Evolutionary conservation across 371 early-diverging fungal genomes (phyloP).

Genomic region (Chytridium lagenaria): DNA sequence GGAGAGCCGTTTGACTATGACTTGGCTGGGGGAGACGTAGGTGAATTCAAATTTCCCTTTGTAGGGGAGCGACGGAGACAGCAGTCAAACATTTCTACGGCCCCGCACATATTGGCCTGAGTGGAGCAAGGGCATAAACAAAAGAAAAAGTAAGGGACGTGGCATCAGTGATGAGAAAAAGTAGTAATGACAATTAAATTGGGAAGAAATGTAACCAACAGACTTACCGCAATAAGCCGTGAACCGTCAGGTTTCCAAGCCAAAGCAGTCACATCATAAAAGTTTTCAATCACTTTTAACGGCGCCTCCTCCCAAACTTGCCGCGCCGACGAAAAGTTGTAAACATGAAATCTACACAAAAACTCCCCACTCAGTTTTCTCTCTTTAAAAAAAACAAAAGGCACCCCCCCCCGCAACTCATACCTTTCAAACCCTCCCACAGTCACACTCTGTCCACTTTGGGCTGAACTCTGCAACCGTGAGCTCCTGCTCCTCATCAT

Average conservation of each 20-base stretch:
- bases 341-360: conserved; percentile 50
- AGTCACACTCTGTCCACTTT: conserved; percentile 56
- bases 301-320: conserved; percentile 60
- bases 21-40: conserved; percentile 62
- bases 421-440: conserved; percentile 58
- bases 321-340: conserved; percentile 49
- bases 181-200: too few relatives aligned
- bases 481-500: conserved; percentile 58
- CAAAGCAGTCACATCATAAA: conserved; percentile 55
- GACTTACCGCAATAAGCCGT: conserved; percentile 51
- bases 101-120: conserved; percentile 59
- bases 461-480: conserved; percentile 52
- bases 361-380: neutral
- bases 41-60: conserved; percentile 68
- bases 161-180: too few relatives aligned
- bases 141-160: neutral
- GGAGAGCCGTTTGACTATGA: conserved; percentile 65
- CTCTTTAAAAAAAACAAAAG: too few relatives aligned
- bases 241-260: conserved; percentile 67
- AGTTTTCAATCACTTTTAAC: conserved; percentile 54
- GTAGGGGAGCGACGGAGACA: conserved; percentile 59
- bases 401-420: too few relatives aligned
- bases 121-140: neutral
- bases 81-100: conserved; percentile 64
- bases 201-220: too few relatives aligned